These are phyloP conservation scores for Scheffersomyces illinoinensis DNA, from an alignment of 1,139 yeast species.

Conservation along the genomic window DNA sequence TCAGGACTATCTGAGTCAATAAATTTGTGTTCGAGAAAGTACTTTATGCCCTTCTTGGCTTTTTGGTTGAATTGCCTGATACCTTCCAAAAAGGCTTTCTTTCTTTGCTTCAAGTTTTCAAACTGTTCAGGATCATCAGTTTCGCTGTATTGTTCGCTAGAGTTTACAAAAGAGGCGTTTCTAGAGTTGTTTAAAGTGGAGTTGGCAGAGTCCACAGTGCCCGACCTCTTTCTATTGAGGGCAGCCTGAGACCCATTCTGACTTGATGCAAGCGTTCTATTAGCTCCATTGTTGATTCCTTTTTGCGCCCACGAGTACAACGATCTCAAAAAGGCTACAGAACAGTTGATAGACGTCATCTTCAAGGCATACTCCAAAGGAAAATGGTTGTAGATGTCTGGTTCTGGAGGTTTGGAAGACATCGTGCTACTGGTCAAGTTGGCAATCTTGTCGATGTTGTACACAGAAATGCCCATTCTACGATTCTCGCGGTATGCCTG, in stretches of 20 bases:
- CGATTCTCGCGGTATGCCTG: slow-evolving; percentile 63
- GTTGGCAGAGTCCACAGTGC: slow-evolving; percentile 41
- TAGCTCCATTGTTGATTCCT: slow-evolving; percentile 40
- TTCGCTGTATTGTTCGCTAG: slow-evolving; percentile 28
- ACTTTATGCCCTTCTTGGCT: slow-evolving; percentile 76
- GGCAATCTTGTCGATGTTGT: slow-evolving; percentile 72
- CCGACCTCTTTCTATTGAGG: slow-evolving; percentile 37
- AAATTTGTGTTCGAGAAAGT: slow-evolving; percentile 62
- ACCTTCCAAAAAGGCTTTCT: slow-evolving; percentile 78
- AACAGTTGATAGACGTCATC: slow-evolving; percentile 74
- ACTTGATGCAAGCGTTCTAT: slow-evolving; percentile 3
- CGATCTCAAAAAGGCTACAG: slow-evolving; percentile 81
- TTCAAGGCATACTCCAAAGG: slow-evolving; percentile 85
- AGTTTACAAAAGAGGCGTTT: slow-evolving; percentile 33
- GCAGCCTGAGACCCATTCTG: slow-evolving; percentile 19
- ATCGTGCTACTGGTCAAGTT: slow-evolving; percentile 71
- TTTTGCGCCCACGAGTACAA: slow-evolving; percentile 87
- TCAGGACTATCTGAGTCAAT: slow-evolving; percentile 60
- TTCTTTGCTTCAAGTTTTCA: slow-evolving; percentile 80
- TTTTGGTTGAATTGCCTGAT: slow-evolving; percentile 78
- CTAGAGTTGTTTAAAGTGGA: slow-evolving; percentile 30
- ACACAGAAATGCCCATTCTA: slow-evolving; percentile 66
- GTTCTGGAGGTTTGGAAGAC: slow-evolving; percentile 61
- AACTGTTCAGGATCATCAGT: slow-evolving; percentile 82
- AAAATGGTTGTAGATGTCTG: slow-evolving; percentile 54